Conservation (phyloP, 192 early-diverging fungal species). For the Coemansia sp. region DNA sequence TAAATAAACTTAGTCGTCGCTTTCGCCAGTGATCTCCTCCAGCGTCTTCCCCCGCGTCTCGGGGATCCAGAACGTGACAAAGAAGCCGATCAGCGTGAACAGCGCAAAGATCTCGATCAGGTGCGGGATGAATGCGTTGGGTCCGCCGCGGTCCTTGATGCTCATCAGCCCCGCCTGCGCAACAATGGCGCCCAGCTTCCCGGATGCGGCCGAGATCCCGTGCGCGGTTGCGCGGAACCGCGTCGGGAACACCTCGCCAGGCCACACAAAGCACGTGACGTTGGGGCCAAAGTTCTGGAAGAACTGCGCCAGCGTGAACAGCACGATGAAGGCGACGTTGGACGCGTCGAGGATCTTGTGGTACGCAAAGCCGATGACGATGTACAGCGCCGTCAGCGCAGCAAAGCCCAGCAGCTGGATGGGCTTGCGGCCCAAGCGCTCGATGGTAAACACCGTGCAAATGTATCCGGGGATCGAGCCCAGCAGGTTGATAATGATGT, state of each 20-base stretch:
- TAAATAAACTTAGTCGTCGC: constrained; percentile 12
- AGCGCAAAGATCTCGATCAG: constrained; percentile 72
- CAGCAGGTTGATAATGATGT: constrained; percentile 84
- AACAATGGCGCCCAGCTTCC: constrained; percentile 77
- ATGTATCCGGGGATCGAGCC: constrained; percentile 95
- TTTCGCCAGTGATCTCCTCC: constrained; percentile 51
- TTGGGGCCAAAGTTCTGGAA: constrained; percentile 99
- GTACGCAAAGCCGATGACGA: constrained; percentile 72
- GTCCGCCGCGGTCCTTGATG: constrained; percentile 70
- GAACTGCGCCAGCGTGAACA: constrained; percentile 67
- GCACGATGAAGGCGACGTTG: constrained; percentile 59
- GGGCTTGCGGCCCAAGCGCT: constrained; percentile 81
- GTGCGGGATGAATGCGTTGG: constrained; percentile 59
- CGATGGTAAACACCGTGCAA: constrained; percentile 87
- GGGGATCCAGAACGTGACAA: constrained; percentile 50
- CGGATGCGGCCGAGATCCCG: constrained; percentile 77
- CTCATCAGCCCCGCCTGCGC: constrained; percentile 70
- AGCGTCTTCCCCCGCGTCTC: constrained; percentile 55
- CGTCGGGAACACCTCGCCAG: constrained; percentile 81
- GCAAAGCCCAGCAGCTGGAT: constrained; percentile 92
- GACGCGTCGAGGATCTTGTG: constrained; percentile 63
- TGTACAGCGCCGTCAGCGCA: constrained; percentile 73
- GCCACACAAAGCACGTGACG: constrained; percentile 81
- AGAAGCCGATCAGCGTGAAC: constrained; percentile 74
- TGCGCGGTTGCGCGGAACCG: constrained; percentile 77